Base-by-base conservation (phyloP, 108 stramenopile species). In the Pseudonitzschia multiseries region DNA sequence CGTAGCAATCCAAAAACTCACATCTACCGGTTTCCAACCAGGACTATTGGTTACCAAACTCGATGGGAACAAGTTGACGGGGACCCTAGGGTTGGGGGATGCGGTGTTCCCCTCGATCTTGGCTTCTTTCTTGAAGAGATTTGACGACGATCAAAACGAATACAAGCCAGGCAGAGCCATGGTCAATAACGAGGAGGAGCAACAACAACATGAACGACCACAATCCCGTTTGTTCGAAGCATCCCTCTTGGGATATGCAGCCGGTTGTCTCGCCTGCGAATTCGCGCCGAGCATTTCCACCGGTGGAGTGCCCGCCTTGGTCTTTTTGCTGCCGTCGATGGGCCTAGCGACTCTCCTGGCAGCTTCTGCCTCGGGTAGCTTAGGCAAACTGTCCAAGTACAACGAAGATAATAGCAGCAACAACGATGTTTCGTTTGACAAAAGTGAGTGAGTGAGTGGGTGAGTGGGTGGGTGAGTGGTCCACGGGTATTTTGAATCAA, bases 21-120 rank as follows among this genome's bases (percentile, higher is more conserved):
- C 62, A 1, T 77, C 76, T 21, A 40, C 27, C 5, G 56, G 54
- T 8, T 86, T 83, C 63, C 80, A 86, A 72, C 85, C 85, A 5
- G 85, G 85, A 29, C 54, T 86, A 27, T 70, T 86, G 74, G 76
- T 75, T 21, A 76, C 80, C 8, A 70, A 67, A 31, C 57, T 80
- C 32, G 61, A 62, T 0, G 75, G 68, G 21, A 42, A 71, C 50
- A 43, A 42, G n/a, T 46, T 81, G 44, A 77, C 76, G 8, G 85
- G 83, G 26, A 68, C 82, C 31, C 67, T 86, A 50, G 85, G 85
- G 28, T 56, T 86, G 68, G 85, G 85, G 1, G 85, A 86, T 78
- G 77, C 83, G 26, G 82, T 86, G 13, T 86, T 86, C 57, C 85
- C 85, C n/a, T 73, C 82, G 0, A 63, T 78, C 22, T 78, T 86